Evolutionary conservation across 441 rosid species (phyloP), one percentile per base, ranked within the genome.

Genomic region (Pelargonium hybrid): DNA sequence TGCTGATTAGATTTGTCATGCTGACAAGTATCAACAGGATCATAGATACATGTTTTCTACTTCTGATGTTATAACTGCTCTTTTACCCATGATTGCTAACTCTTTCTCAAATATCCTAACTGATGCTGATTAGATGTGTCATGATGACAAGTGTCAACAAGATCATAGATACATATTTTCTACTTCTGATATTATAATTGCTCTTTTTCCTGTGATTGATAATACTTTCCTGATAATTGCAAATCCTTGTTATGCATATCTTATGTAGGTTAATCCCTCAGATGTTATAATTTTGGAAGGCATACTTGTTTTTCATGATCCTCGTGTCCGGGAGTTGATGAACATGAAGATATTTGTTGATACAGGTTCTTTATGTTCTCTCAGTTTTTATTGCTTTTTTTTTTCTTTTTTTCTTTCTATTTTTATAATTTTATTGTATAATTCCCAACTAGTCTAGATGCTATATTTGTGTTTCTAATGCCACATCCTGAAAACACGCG

Each of bases 301-400:
- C 69, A 94, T 94, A 83, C 98, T 94, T 68, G 71, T 88, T 73
- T 92, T 94, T 81, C 99, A 94, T 74, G 99, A 94, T 81, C 86
- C 92, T 61, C 88, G 89, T 65, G 90, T 94, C 57, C 85, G 98
- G 59, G 94, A 83, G 66, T 69, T 94, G 92, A 92, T 92, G 99
- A 92, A 90, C 87, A 92, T 94, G 98, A 94, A 94, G 84, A 89
- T 94, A 82, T 92, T 94, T 85, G 99, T 94, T 74, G 97, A 93
- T 87, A 87, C 97, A 89, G 99, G 99, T 94, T 73, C 62, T 37
- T 68, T 72, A 29, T 75, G 34, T 73, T 69, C 62, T 66, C 18
- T 31, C 56, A 50, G 14, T 23, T 20, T 23, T 59, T 45, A 4
- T 15, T 59, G 5, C 6, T 70, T 75, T 64, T 25, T 18, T 26